Conservation (phyloP, 2,329 filamentous ascomycete genomes). For the Ophiosphaerella herpotricha region DNA sequence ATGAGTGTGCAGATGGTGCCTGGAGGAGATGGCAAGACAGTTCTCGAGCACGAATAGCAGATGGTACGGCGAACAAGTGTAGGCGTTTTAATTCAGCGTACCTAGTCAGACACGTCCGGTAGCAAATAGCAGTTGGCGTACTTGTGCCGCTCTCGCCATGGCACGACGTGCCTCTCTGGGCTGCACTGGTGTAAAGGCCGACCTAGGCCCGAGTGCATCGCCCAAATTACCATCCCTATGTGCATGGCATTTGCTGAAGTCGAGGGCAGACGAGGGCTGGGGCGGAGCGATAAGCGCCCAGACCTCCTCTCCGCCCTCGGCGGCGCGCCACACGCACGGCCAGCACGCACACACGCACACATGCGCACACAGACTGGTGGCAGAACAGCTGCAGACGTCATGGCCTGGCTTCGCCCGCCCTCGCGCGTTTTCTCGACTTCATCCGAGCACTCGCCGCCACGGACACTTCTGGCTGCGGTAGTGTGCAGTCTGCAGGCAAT, state of each 20-base stretch:
- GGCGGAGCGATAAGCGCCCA: conserved; percentile 11
- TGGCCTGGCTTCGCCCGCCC: no score
- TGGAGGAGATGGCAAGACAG: conserved; percentile 37
- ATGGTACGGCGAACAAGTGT: background rate
- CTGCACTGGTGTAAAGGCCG: background rate
- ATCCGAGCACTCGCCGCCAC: no score
- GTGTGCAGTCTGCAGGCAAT: conserved; percentile 13
- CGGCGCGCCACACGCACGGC: background rate
- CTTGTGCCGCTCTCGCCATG: no score
- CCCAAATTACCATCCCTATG: background rate
- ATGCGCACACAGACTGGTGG: background rate
- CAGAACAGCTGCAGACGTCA: background rate
- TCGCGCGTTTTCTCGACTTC: no score
- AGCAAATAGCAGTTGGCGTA: no score
- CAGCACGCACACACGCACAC: background rate
- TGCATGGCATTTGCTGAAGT: background rate
- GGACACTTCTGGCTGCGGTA: background rate
- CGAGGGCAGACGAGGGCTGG: no score
- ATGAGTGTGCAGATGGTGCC: conserved; percentile 37
- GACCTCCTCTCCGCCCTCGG: conserved; percentile 18
- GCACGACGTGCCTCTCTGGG: no score
- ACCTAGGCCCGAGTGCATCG: background rate
- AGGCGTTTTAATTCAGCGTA: background rate
- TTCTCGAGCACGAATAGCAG: conserved; percentile 30
- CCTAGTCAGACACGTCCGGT: background rate